A percentile compares a stretch with the other conserved stretches of the same genome.
These are phyloP conservation scores for Solanum stenotomum DNA, from an alignment of 257 asterid genomes.

Conservation along the genomic window DNA sequence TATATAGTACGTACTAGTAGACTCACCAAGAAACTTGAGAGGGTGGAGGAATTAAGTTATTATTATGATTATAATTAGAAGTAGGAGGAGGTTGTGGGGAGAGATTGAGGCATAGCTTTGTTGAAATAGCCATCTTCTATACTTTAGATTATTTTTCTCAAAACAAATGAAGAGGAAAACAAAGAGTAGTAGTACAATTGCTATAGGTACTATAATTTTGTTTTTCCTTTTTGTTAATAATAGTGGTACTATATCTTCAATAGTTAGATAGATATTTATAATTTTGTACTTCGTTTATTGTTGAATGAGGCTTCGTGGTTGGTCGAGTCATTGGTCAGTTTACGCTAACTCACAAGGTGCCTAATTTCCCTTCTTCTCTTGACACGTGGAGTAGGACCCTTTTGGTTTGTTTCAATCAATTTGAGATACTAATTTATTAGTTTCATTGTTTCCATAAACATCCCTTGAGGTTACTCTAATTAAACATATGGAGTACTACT, in stretches of 20 bases:
- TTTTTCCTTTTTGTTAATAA: background rate
- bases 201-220: background rate
- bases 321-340: background rate
- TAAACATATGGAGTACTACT: background rate
- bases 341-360: background rate
- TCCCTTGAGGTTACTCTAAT: background rate
- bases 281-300: background rate
- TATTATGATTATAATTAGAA: background rate
- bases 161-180: background rate
- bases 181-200: background rate
- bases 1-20: no score
- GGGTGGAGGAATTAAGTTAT: constrained; percentile 1
- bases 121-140: constrained; percentile 34
- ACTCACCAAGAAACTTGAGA: constrained; percentile 28
- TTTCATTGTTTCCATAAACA: background rate
- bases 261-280: background rate
- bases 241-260: background rate
- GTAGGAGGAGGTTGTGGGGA: constrained; percentile 23
- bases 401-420: background rate
- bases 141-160: background rate
- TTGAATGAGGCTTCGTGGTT: background rate
- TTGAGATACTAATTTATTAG: background rate
- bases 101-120: constrained; percentile 39
- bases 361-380: background rate
- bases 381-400: background rate